Conservation (phyloP, 2,329 filamentous ascomycete genomes). For the Atkinsonella hypoxylon region DNA sequence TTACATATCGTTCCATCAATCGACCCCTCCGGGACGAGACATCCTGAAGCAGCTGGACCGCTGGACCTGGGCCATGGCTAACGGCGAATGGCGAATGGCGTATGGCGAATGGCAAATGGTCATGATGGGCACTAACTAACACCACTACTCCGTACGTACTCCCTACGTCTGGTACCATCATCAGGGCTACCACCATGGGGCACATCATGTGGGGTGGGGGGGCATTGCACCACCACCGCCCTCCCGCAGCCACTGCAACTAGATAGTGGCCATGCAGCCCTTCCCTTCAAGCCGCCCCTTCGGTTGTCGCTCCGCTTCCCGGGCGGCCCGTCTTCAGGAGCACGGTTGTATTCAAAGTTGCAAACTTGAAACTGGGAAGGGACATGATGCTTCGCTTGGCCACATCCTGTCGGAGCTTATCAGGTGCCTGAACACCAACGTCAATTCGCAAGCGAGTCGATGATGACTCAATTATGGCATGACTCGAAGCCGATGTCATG, state of each 20-base stretch:
- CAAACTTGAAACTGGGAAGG: not conserved
- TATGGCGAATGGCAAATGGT: too few relatives aligned
- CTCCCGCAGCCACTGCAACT: not conserved
- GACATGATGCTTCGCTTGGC: not conserved
- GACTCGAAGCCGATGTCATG: conserved; percentile 2
- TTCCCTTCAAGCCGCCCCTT: conserved; percentile 1
- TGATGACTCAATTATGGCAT: not conserved
- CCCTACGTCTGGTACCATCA: too few relatives aligned
- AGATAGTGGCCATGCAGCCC: conserved; percentile 4
- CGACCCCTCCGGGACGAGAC: not conserved
- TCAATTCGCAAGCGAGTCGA: not conserved
- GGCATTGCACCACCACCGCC: not conserved
- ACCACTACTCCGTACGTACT: too few relatives aligned
- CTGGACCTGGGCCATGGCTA: not conserved
- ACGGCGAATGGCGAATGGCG: too few relatives aligned
- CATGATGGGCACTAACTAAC: too few relatives aligned
- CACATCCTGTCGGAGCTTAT: not conserved
- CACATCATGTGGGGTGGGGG: too few relatives aligned
- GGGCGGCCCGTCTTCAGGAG: conserved; percentile 6
- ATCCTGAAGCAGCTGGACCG: not conserved
- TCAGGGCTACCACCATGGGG: too few relatives aligned
- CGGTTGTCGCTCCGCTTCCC: conserved; percentile 5
- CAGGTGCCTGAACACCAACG: not conserved
- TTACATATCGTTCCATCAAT: not conserved
- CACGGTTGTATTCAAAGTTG: not conserved